These are phyloP conservation scores for Phytophthora sp. DNA, from an alignment of 352 stramenopile species.

Conservation along the genomic window DNA sequence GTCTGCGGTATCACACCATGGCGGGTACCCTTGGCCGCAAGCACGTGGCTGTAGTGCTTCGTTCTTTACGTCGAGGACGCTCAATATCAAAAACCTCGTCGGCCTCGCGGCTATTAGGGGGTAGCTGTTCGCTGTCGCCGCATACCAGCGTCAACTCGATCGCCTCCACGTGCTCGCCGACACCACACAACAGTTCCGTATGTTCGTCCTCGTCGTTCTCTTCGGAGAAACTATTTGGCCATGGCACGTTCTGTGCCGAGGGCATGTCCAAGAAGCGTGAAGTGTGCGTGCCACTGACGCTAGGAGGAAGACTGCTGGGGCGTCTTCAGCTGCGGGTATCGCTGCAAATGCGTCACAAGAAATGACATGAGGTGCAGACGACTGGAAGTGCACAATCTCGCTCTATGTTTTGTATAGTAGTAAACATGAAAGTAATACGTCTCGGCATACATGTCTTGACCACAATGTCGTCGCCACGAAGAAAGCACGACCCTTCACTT, in stretches of 20 bases:
- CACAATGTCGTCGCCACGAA: no score
- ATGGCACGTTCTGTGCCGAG: constrained; percentile 74
- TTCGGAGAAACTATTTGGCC: constrained; percentile 59
- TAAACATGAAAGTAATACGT: no score
- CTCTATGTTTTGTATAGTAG: no score
- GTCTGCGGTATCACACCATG: constrained; percentile 69
- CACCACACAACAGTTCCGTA: constrained; percentile 26
- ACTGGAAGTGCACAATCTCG: no score
- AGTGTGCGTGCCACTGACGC: constrained; percentile 60
- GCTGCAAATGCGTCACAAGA: constrained; percentile 52
- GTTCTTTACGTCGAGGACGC: constrained; percentile 39
- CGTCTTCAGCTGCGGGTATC: constrained; percentile 64
- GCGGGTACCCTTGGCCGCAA: constrained; percentile 54
- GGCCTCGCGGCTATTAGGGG: constrained; percentile 28
- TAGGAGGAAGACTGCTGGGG: constrained; percentile 67
- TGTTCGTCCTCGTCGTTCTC: constrained; percentile 34
- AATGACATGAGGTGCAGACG: no score
- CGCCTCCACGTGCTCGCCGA: constrained; percentile 42
- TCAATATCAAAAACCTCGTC: constrained; percentile 43
- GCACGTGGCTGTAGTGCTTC: constrained; percentile 68
- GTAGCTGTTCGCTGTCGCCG: constrained; percentile 38
- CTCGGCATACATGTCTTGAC: no score
- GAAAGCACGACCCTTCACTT: no score
- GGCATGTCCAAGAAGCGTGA: constrained; percentile 54
- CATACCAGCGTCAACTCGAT: constrained; percentile 32